Evolutionary conservation across 345 rosid genomes (phyloP), one percentile per base, ranked within the genome.

Genomic region (Citrus inodora): DNA sequence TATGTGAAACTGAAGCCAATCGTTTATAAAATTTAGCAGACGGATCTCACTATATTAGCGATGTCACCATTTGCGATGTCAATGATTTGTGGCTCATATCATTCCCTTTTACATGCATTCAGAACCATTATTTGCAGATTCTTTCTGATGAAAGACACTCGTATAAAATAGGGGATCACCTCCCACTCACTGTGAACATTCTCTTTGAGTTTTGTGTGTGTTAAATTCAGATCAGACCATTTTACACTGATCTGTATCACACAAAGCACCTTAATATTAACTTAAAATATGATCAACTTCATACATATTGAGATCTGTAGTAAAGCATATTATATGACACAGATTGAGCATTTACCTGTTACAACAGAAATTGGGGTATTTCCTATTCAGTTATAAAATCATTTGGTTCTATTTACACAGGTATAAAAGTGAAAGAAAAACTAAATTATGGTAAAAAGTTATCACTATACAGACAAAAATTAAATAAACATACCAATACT

Each of bases 401-500:
- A 42, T 42, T 42, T 11, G 16, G 48, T 3, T 42, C 51, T 13
- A 13, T 46, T 46, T 46, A 46, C 48, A 35, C 2, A 51, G 32
- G 28, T 38, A 10, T 27, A 40, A n/a, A 75, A 63, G 32, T 28
- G 70, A 67, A 51, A 13, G 25, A 8, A 51, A 28, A 38, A 38
- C 24, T 4, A 30, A 5, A 38, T 37, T 13, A 5, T 2, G 60
- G 35, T 16, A 51, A 48, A 25, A 48, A 25, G 48, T 51, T 76
- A 2, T 76, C 73, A 66, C 9, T 51, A 55, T n/a, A 33, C 75
- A 71, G 27, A 63, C 64, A 32, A 40, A 67, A 1, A 48, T 70
- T 27, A 70, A 28, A 60, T 30, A 70, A 73, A 80, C 90, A 61
- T 90, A 96, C 99, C 97, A 96, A 86, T 46, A 96, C 98, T 86